Evolutionary conservation across 345 rosid genomes (phyloP), one percentile per base, ranked within the genome.

Genomic region (Eucalyptus camaldulensis): DNA sequence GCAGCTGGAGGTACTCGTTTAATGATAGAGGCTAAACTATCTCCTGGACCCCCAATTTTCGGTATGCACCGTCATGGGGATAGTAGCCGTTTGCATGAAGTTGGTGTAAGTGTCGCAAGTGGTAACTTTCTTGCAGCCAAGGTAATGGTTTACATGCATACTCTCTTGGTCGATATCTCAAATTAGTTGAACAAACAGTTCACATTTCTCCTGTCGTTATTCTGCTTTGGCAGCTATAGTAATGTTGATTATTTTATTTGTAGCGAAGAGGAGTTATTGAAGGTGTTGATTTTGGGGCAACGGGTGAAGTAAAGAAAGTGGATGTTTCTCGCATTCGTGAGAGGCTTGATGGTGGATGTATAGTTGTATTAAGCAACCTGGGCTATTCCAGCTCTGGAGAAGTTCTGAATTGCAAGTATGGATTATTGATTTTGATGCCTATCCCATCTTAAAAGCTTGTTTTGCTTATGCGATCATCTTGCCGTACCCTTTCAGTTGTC

Each of bases 381-480:
- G 99, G 99, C 21, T 94, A 96, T 90, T 97, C 99, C 85, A 96
- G 99, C 91, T 94, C 99, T 56, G 99, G 99, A 89, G 99, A 97
- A 94, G 99, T 97, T 91, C 92, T 97, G 62, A 97, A 96, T 91
- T 97, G 99, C 99, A 97, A 97, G 99, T 97, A 95, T 88, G 99
- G 83, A 45, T 72, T 90, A 87, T 88, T 40, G 60, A 22, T 69
- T 86, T 90, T 65, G 69, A 89, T 90, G 86, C 40, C 86, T 87
- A 40, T 88, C 47, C 6, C 33, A 33, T 33, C 62, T 87, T 43
- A 33, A 76, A 21, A 76, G 85, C 50, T 53, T 58, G 69, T 87
- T 58, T 53, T 37, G 49, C 76, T 87, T 21, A 60, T 58, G 49
- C 13, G 2, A 76, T 76, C 5, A 0, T 76, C 85, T 76, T 76